Conservation (phyloP, 208 protist species). For the Trichomonas tenax region DNA sequence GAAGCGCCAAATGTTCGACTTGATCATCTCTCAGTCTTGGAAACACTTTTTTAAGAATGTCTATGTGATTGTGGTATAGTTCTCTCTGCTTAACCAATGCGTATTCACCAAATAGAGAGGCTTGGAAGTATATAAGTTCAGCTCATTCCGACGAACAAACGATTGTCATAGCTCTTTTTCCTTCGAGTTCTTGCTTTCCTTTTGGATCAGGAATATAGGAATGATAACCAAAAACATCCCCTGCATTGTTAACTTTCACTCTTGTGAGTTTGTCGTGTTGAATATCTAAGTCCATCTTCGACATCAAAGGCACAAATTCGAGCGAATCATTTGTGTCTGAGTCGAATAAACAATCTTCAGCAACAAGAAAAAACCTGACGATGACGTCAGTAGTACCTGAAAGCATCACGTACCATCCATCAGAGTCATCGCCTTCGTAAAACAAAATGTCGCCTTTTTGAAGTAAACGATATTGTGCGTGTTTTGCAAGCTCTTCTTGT, state of each 20-base stretch:
- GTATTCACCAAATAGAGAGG: no score
- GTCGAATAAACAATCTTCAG: constrained; percentile 19
- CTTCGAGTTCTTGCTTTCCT: neutral
- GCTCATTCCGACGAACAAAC: neutral
- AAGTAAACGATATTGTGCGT: neutral
- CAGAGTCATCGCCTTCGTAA: neutral
- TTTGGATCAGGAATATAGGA: neutral
- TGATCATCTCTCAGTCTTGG: neutral
- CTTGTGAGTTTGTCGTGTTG: neutral
- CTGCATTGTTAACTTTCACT: neutral
- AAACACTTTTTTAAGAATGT: neutral
- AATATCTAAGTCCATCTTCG: neutral
- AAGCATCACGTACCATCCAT: neutral
- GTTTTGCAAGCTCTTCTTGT: neutral
- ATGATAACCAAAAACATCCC: neutral
- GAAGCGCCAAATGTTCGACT: neutral
- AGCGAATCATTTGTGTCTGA: neutral
- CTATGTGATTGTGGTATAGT: neutral
- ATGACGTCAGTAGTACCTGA: neutral
- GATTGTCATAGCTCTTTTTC: neutral
- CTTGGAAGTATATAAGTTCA: neutral
- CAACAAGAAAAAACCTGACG: neutral
- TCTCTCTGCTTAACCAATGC: neutral
- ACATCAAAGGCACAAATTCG: neutral
- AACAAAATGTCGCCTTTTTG: neutral